Conservation (phyloP, 2,329 filamentous ascomycete genomes). For the Phialocephala subalpina region DNA sequence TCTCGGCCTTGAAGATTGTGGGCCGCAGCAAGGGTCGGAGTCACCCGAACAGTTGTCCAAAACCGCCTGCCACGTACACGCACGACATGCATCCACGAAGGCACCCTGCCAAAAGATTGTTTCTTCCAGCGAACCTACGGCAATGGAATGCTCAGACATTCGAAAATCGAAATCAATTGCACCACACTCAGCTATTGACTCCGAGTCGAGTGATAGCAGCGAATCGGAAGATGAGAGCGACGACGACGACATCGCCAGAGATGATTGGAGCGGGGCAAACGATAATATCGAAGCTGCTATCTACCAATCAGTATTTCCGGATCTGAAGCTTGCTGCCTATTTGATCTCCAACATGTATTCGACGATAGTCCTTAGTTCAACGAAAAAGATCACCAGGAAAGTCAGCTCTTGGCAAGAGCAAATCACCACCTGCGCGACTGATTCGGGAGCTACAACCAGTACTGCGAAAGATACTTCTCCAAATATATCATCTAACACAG, state of each 20-base stretch:
- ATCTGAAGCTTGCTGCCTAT: conserved; percentile 21
- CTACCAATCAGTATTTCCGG: conserved; percentile 22
- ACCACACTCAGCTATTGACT: conserved; percentile 13
- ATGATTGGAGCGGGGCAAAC: conserved; percentile 21
- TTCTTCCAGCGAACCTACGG: too few species aligned
- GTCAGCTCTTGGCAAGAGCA: conserved; percentile 20
- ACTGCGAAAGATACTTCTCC: conserved; percentile 10
- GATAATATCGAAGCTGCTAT: conserved; percentile 22
- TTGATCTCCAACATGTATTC: conserved; percentile 22
- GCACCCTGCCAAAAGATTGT: too few species aligned
- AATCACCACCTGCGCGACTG: conserved; percentile 13
- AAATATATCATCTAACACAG: conserved; percentile 4
- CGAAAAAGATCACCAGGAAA: conserved; percentile 11
- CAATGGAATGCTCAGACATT: neutral
- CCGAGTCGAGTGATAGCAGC: conserved; percentile 17
- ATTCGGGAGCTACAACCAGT: conserved; percentile 11
- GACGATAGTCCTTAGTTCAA: conserved; percentile 1
- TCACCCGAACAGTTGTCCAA: too few species aligned
- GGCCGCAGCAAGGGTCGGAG: too few species aligned
- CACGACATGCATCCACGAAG: too few species aligned
- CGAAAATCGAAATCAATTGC: conserved; percentile 8
- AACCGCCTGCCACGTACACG: too few species aligned
- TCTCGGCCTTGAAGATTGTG: too few species aligned
- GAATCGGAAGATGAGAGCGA: conserved; percentile 20
- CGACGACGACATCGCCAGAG: conserved; percentile 4